Evolutionary conservation across 2,329 filamentous ascomycete species (phyloP).

Genomic region (Alternaria dauci): DNA sequence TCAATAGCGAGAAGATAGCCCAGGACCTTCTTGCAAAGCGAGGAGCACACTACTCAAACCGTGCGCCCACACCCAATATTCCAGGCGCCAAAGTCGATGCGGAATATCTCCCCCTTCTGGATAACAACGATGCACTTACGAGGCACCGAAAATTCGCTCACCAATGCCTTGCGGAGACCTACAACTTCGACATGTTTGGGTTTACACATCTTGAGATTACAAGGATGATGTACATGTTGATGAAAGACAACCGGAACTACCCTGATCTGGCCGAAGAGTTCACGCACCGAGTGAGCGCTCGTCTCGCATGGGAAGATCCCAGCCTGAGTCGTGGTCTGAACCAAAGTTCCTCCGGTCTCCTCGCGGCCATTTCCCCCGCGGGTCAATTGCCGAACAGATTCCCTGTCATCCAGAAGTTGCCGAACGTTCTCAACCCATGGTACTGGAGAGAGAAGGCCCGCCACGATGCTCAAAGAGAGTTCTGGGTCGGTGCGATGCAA

Average conservation of each 20-base stretch:
- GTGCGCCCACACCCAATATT: constrained; percentile 10
- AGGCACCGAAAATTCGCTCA: constrained; percentile 8
- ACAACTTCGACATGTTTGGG: constrained; percentile 11
- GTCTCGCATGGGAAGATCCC: constrained; percentile 9
- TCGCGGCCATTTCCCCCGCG: neutral
- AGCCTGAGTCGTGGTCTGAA: constrained; percentile 3
- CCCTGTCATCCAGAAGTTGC: neutral
- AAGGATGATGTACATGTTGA: constrained; percentile 8
- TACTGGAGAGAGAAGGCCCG: constrained; percentile 8
- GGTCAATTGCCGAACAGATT: constrained; percentile 7
- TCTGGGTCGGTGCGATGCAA: constrained; percentile 9
- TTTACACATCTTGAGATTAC: constrained; percentile 10
- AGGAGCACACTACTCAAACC: constrained; percentile 5
- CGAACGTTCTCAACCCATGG: constrained; percentile 5
- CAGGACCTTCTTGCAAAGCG: constrained; percentile 9
- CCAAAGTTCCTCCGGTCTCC: constrained; percentile 5
- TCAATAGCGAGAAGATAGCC: constrained; percentile 9
- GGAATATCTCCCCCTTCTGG: constrained; percentile 5
- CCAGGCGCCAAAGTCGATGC: constrained; percentile 5
- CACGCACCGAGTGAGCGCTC: constrained; percentile 6
- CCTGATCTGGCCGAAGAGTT: constrained; percentile 8
- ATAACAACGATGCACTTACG: constrained; percentile 9
- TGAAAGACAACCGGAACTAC: constrained; percentile 9
- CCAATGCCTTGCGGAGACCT: constrained; percentile 5
- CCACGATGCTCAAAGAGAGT: constrained; percentile 1